Base-by-base conservation (phyloP, 805 yeast species). In the Groenewaldozyma tartarivorans region DNA sequence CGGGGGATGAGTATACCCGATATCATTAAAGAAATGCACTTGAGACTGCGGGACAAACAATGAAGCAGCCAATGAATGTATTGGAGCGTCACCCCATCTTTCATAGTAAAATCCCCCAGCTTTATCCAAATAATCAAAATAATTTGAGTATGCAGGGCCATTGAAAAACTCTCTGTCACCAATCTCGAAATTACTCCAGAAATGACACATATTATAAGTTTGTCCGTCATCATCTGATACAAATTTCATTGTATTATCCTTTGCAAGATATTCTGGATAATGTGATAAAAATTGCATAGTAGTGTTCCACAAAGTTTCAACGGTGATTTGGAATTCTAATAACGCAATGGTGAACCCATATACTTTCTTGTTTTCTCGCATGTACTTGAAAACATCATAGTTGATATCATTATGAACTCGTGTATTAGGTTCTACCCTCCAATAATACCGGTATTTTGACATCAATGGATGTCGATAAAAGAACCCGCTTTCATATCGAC, bases 101-200 rank as follows among this genome's bases (percentile, higher is more conserved):
- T 87, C 95, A 61, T 85, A 86, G 66, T 81, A 86, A 66, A 86
- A 86, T n/a, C 95, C 95, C 59, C 95, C 95, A 13, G 80, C 74
- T 47, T 74, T 61, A 62, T 86, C 95, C 54, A 86, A 71, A 52
- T 70, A 66, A 16, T 82, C 81, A 52, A 86, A 86, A 61, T 79
- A 86, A 42, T 72, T 69, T 35, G 61, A 52, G 57, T 86, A 86
- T 5, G 84, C 84, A 27, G 67, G 58, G 0, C 75, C 64, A 48
- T 86, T 66, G 72, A 77, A 79, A 46, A 82, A 73, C 40, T 77
- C 39, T 78, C 75, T n/a, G n/a, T n/a, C n/a, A n/a, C n/a, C n/a
- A n/a, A n/a, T n/a, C n/a, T n/a, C n/a, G n/a, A n/a, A n/a, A 16
- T 75, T 61, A 57, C 92, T 71, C 85, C 86, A 83, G 59, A 79